Base-by-base conservation (phyloP, 371 early-diverging fungal species). In the Nematocida sp. region DNA sequence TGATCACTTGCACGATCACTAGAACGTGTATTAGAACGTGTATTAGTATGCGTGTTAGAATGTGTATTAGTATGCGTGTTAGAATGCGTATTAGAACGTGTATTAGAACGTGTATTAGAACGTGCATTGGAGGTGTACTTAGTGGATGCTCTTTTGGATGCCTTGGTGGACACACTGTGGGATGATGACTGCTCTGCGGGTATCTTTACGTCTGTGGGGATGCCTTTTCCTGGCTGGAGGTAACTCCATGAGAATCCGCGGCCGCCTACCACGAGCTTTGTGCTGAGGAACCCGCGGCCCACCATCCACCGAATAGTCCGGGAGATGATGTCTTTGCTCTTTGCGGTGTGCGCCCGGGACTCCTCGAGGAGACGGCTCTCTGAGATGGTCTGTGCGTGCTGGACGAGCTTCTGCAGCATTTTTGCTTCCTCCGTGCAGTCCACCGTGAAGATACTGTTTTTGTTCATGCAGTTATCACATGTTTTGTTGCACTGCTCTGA, bases 301-400 rank as follows among this genome's bases (percentile, higher is more conserved):
- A 80, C 65, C 64, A 82, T 45, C 49, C 56, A 49, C 40, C 55
- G 51, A 11, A 80, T 26, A 25, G 77, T 77, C 61, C 79, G 54
- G 16, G 66, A 69, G 32, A 82, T 48, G 16, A 50, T 54, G 9
- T 45, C 65, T 60, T 65, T 79, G 13, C 45, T 78, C 47, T 86
- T 87, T 26, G 59, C 42, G 48, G 86, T 87, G 1, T 87, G 83
- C 0, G 94, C 93, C 45, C 89, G 86, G 77, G 89, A 91, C 2
- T 92, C 83, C 69, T 92, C 92, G 9, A 88, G 81, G n/a, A 86
- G 77, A 38, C 91, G 88, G 26, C 86, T 56, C 35, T 93, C 51
- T 0, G 93, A 91, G 39, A 90, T 86, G 11, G 86, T 86, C 7
- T 84, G 81, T 0, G 65, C 54, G 18, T 80, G 42, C 7, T 45